Evolutionary conservation across 2,329 filamentous ascomycete species (phyloP).

Genomic region (Furcasterigmium sp.): DNA sequence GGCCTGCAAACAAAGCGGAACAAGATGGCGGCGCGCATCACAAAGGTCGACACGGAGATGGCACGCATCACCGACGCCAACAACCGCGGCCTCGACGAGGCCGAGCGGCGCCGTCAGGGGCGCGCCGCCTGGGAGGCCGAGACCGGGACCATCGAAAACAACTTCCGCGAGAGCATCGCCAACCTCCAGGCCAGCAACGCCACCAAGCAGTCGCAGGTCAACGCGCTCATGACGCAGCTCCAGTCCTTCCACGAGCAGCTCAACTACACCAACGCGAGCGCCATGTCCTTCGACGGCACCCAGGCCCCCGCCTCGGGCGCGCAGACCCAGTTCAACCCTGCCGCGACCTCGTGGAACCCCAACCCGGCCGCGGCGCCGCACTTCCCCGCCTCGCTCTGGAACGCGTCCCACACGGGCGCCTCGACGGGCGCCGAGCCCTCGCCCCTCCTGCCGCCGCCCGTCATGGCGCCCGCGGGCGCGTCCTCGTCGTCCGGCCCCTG

Average conservation of each 20-base stretch:
- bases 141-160: conserved; percentile 37
- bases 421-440: not conserved
- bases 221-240: conserved; percentile 28
- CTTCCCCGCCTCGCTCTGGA: conserved; percentile 30
- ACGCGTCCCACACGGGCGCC: conserved; percentile 19
- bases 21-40: conserved; percentile 65
- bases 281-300: conserved; percentile 22
- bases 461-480: conserved; percentile 22
- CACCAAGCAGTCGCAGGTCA: conserved; percentile 33
- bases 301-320: conserved; percentile 2
- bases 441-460: conserved; percentile 17
- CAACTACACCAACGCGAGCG: conserved; percentile 23
- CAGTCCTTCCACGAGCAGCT: conserved; percentile 25
- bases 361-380: conserved; percentile 26
- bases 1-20: conserved; percentile 63
- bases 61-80: conserved; percentile 67
- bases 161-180: conserved; percentile 33
- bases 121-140: conserved; percentile 42
- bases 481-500: conserved; percentile 1
- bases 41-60: conserved; percentile 68
- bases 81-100: conserved; percentile 57
- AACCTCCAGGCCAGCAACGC: conserved; percentile 27
- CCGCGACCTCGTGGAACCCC: conserved; percentile 24
- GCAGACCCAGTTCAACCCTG: conserved; percentile 14
- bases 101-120: conserved; percentile 51